Evolutionary conservation across 2,329 filamentous ascomycete genomes (phyloP).

Genomic region (Calonectria hawksworthii): DNA sequence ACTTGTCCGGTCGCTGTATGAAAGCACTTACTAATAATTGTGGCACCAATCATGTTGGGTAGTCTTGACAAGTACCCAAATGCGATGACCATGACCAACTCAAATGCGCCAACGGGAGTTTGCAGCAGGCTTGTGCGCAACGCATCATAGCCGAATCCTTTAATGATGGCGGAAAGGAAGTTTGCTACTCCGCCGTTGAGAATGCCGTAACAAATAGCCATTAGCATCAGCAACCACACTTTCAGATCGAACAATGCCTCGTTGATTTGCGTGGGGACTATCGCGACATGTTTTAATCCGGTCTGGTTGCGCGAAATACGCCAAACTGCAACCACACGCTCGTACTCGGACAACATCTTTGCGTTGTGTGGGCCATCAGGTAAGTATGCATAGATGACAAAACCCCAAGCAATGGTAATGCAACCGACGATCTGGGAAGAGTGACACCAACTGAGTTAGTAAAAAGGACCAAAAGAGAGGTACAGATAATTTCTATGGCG

Average conservation of each 20-base stretch:
- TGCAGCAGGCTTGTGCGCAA: not conserved
- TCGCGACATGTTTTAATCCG: not conserved
- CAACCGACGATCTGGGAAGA: not conserved
- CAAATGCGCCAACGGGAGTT: not conserved
- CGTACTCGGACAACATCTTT: slow-evolving; percentile 4
- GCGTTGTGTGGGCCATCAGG: slow-evolving; percentile 1
- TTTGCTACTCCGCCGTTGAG: not conserved
- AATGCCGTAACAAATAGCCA: not conserved
- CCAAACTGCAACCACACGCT: not conserved
- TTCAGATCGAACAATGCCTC: not conserved
- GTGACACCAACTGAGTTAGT: too few relatives aligned
- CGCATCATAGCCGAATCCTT: not conserved
- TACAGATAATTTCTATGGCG: too few relatives aligned
- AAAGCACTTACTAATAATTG: not conserved
- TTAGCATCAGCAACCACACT: not conserved
- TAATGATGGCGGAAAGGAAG: not conserved
- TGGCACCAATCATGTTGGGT: not conserved
- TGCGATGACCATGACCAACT: not conserved
- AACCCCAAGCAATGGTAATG: not conserved
- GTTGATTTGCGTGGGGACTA: not conserved
- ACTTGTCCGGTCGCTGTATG: too few relatives aligned
- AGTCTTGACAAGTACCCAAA: not conserved
- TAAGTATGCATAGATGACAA: not conserved
- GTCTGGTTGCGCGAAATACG: slow-evolving; percentile 11
- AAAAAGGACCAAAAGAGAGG: too few relatives aligned